phyloP scores from a whole-genome alignment of 495 filamentous ascomycete species.

The Amphirosellinia nigrospora region DNA sequence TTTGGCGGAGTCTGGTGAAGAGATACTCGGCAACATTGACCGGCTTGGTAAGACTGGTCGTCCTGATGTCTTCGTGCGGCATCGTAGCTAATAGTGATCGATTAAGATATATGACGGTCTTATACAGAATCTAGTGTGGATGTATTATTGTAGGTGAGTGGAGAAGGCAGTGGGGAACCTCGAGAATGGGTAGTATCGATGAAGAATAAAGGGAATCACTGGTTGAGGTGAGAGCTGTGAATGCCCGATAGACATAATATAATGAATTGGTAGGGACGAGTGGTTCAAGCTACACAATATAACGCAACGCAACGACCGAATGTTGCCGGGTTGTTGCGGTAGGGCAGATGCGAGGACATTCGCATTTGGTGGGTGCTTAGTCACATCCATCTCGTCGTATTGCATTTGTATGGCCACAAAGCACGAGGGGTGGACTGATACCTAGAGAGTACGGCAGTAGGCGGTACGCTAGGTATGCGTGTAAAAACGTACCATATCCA shows the following conservation, averaged over 20 bases:
- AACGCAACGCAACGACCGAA: not conserved
- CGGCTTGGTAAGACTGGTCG: slow-evolving; percentile 49
- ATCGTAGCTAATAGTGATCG: slow-evolving; percentile 24
- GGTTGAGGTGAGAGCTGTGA: not conserved
- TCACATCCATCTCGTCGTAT: not conserved
- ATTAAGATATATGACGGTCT: not conserved
- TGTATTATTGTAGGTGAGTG: not conserved
- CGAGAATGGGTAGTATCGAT: not conserved
- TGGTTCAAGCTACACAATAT: too few species aligned
- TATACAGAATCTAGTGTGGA: not conserved
- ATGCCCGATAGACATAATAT: not conserved
- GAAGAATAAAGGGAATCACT: not conserved
- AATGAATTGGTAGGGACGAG: not conserved
- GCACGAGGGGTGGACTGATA: slow-evolving; percentile 12
- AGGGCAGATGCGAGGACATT: not conserved
- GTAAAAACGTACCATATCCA: slow-evolving; percentile 18
- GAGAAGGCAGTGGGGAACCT: not conserved
- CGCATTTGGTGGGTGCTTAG: slow-evolving; percentile 16
- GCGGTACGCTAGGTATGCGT: too few species aligned
- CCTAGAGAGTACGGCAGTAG: too few species aligned
- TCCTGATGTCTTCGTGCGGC: slow-evolving; percentile 41
- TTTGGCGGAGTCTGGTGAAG: slow-evolving; percentile 70
- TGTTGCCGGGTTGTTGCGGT: not conserved
- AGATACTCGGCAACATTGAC: slow-evolving; percentile 66
- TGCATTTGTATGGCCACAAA: slow-evolving; percentile 14